Evolutionary conservation across 805 yeast species (phyloP).

Genomic region (Metschnikowia bowlesiae): DNA sequence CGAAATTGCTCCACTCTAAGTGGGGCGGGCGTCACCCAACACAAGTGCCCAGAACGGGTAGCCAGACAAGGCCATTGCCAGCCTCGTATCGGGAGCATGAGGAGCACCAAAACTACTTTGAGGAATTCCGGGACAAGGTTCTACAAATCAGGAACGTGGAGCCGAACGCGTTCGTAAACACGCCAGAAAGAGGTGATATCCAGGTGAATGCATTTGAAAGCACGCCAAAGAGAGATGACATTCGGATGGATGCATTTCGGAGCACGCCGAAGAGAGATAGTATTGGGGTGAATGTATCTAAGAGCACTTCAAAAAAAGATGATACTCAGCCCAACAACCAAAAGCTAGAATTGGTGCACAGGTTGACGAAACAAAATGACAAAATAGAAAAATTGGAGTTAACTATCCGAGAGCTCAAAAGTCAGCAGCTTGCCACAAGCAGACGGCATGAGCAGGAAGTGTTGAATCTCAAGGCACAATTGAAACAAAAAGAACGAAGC

Average conservation of each 20-base stretch:
- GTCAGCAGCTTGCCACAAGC: conserved; percentile 2
- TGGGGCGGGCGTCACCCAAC: conserved; percentile 3
- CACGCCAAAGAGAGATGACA: too few species aligned
- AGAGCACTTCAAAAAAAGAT: neutral
- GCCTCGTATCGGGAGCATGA: neutral
- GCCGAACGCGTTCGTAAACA: neutral
- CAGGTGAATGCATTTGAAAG: too few species aligned
- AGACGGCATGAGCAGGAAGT: neutral
- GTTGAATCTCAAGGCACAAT: neutral
- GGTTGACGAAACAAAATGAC: conserved; percentile 12
- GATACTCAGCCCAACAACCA: neutral
- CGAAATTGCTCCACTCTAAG: neutral
- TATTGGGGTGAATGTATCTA: neutral
- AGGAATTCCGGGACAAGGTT: conserved; percentile 22
- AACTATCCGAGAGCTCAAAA: conserved; percentile 7
- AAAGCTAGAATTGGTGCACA: neutral
- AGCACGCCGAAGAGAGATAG: too few species aligned
- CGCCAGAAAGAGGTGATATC: neutral
- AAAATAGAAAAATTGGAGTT: conserved; percentile 13
- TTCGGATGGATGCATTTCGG: too few species aligned
- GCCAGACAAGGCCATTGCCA: neutral
- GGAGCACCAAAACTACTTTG: conserved; percentile 13
- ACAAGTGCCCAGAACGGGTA: neutral
- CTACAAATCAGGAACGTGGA: neutral
- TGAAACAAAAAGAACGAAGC: neutral